Percentiles rank a stretch among this genome's conserved stretches.
Evolutionary conservation across 1,139 yeast species (phyloP).

Genomic region (Hansenula anomala): DNA sequence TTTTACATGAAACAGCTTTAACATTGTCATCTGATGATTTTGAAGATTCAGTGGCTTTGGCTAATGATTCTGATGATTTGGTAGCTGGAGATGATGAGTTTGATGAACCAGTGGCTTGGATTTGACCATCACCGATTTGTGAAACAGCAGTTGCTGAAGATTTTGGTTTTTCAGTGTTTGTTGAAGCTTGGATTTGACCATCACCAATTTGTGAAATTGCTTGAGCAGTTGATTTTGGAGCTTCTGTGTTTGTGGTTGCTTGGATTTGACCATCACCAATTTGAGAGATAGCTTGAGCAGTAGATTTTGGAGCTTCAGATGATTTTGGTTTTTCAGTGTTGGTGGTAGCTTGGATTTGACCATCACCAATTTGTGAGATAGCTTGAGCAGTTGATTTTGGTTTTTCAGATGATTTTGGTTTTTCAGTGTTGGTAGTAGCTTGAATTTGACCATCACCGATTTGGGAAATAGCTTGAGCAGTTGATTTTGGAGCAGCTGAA

Average conservation of each 20-base stretch:
- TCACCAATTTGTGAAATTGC: slow-evolving; percentile 10
- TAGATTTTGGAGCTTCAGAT: slow-evolving; percentile 19
- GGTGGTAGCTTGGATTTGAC: slow-evolving; percentile 17
- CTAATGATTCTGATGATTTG: not conserved
- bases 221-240: slow-evolving; percentile 8
- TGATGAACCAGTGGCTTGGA: slow-evolving; percentile 23
- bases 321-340: no score
- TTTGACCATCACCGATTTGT: slow-evolving; percentile 33
- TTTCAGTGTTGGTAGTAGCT: slow-evolving; percentile 28
- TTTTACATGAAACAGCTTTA: slow-evolving; percentile 40
- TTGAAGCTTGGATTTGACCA: slow-evolving; percentile 19
- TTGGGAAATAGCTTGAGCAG: slow-evolving; percentile 36
- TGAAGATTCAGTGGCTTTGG: not conserved
- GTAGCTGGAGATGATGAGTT: slow-evolving; percentile 2
- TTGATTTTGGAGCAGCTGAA: slow-evolving; percentile 19
- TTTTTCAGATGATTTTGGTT: slow-evolving; percentile 9
- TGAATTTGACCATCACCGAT: slow-evolving; percentile 62
- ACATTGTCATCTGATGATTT: not conserved
- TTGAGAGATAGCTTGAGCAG: slow-evolving; percentile 33
- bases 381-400: slow-evolving; percentile 20
- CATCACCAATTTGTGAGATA: slow-evolving; percentile 14
- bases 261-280: slow-evolving; percentile 43
- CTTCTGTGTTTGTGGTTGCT: slow-evolving; percentile 29
- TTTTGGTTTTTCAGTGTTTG: slow-evolving; percentile 16
- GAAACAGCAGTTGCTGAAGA: slow-evolving; percentile 18